Base-by-base conservation (phyloP, 768 basidiomycete species). In the Serendipita indica region DNA sequence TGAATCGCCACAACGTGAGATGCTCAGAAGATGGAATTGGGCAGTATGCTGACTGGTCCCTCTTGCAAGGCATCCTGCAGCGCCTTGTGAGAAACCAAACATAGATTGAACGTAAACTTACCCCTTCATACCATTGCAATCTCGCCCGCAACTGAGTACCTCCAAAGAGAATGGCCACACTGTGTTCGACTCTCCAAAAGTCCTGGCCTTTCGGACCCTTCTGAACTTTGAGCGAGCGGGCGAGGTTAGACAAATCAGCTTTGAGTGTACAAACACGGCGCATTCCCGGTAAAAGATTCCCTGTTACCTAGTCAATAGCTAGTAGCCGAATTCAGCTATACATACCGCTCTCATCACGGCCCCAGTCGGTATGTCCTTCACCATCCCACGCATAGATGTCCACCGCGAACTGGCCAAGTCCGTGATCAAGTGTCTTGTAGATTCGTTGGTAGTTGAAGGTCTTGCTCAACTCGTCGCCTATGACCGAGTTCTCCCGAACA, bases 171-270 rank as follows among this genome's bases (percentile, higher is more conserved):
- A 60, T 32, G 28, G 45, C 59, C 12, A 60, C 59, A 20, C 39
- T 54, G 46, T 33, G 49, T 13, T 60, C 59, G 6, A 54, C 45
- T 6, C 43, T 34, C 25, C 28, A 60, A n/a, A 30, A 60, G 30
- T 22, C 45, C 25, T 32, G 45, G 2, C 46, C 46, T 18, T 25
- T 35, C 18, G 28, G 45, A 4, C 28, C 30, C 20, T 35, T 49
- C 25, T 54, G 46, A 4, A 39, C 25, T 49, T 60, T 33, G 59
- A 60, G 28, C 3, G 45, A 33, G 14, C 46, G 28, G 20, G 16
- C 18, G 28, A 60, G 28, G 20, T 39, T 39, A 18, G 59, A 60
- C 6, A 60, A 46, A 60, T 60, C 33, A 18, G 59, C 59, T n/a
- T 34, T 49, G 16, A 60, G 30, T 5, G 59, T 60, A 30, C 59